Evolutionary conservation across 306 rosid species (phyloP), one percentile per base, ranked within the genome.

Genomic region (Acacia crassicarpa): DNA sequence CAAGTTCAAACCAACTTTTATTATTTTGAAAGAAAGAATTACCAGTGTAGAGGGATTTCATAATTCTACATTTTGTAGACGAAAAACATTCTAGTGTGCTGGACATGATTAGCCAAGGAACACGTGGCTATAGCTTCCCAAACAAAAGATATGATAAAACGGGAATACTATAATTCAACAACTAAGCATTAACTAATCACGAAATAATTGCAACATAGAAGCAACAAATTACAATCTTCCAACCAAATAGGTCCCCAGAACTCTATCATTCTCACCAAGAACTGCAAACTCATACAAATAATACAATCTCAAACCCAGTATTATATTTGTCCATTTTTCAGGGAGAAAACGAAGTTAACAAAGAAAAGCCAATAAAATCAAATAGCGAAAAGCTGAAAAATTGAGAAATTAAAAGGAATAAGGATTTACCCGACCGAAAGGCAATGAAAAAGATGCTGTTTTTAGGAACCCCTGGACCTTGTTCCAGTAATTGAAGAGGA

Each of bases 341-440:
- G 4, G 45, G 23, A 10, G 45, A 13, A 15, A 59, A 61, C 41
- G 27, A 76, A 27, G 2, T 19, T 46, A 77, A n/a, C 27, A 62
- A 75, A 13, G 30, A 76, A 69, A 75, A 66, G 0, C 25, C 33
- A 33, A 69, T 32, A 32, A 41, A 76, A 32, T 9, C 20, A 82
- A 11, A 13, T 20, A 7, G 40, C 3, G 2, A 53, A 80, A 81
- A 77, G 67, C 77, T 40, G 54, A 19, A 72, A 74, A 30, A n/a
- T 46, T 27, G 32, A 58, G 9, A 27, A 78, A 51, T 19, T 19
- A 4, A 59, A 46, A 2, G 9, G 41, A 74, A 78, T n/a, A 13
- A 13, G 56, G 35, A 41, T 48, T 78, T 82, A 85, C 85, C 88
- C 33, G 2, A 27, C n/a, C 17, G 61, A 72, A 48, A 54, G 78